A percentile compares a stretch with the other conserved stretches of the same genome.
These are phyloP conservation scores for Terana coerulea DNA, from an alignment of 768 basidiomycete genomes.

Conservation along the genomic window DNA sequence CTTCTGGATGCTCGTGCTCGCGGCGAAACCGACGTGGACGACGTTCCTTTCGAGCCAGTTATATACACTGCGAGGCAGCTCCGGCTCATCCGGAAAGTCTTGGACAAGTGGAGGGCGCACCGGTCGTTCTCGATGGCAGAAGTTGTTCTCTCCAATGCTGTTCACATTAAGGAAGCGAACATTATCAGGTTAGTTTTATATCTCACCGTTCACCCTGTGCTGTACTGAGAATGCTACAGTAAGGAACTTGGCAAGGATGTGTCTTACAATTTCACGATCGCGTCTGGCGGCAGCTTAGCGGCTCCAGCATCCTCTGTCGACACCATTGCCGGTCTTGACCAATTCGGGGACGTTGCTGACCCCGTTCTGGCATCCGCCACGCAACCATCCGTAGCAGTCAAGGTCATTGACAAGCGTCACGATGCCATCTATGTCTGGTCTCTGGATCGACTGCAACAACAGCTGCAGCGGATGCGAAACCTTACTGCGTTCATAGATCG, in stretches of 20 bases:
- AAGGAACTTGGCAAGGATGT: slow-evolving; percentile 86
- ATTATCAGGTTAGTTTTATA: slow-evolving; percentile 65
- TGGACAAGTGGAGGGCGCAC: slow-evolving; percentile 84
- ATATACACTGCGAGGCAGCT: slow-evolving; percentile 82
- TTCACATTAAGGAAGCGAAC: slow-evolving; percentile 91
- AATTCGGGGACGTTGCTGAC: slow-evolving; percentile 92
- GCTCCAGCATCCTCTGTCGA: slow-evolving; percentile 81
- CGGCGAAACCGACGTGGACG: slow-evolving; percentile 67
- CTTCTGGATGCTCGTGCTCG: slow-evolving; percentile 72
- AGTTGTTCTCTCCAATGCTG: slow-evolving; percentile 76
- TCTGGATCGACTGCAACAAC: slow-evolving; percentile 81
- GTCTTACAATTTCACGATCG: slow-evolving; percentile 87
- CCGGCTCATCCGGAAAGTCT: slow-evolving; percentile 73
- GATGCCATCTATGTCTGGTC: slow-evolving; percentile 92
- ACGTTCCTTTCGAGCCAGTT: slow-evolving; percentile 69
- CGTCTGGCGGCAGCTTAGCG: slow-evolving; percentile 76
- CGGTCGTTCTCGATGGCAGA: slow-evolving; percentile 93
- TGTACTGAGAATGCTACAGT: slow-evolving; percentile 35
- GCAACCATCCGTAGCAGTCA: slow-evolving; percentile 84
- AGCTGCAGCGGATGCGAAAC: slow-evolving; percentile 91
- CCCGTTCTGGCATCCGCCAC: slow-evolving; percentile 66
- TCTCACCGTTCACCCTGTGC: slow-evolving; percentile 3
- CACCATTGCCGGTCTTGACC: slow-evolving; percentile 80
- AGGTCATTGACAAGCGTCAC: slow-evolving; percentile 85
- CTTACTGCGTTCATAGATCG: slow-evolving; percentile 85